Conservation (phyloP, 352 stramenopile genomes). For the Globisporangium abappressorium region DNA sequence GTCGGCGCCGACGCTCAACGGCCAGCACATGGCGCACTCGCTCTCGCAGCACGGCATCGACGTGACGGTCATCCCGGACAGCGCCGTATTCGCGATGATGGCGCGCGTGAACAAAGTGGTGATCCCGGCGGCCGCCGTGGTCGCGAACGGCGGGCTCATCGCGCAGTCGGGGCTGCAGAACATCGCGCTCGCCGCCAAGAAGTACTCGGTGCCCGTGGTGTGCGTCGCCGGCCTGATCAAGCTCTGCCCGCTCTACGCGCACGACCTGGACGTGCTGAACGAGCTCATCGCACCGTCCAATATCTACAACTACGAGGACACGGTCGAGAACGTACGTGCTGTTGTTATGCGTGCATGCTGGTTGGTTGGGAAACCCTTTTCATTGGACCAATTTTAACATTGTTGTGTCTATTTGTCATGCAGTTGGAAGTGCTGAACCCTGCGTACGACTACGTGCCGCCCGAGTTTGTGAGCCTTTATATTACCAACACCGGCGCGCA, state of each 20-base stretch:
- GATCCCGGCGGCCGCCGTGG: constrained; percentile 93
- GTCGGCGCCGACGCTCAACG: constrained; percentile 91
- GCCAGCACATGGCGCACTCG: constrained; percentile 86
- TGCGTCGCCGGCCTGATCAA: constrained; percentile 97
- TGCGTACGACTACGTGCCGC: constrained; percentile 97
- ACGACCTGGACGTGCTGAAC: constrained; percentile 96
- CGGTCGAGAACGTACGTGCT: constrained; percentile 75
- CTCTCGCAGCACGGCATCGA: constrained; percentile 91
- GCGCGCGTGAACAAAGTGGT: constrained; percentile 97
- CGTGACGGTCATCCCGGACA: constrained; percentile 96
- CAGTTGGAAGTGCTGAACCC: constrained; percentile 96
- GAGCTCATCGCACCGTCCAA: constrained; percentile 85
- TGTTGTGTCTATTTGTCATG: not conserved
- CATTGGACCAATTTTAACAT: not conserved
- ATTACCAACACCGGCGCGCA: constrained; percentile 98
- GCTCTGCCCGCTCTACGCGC: constrained; percentile 97
- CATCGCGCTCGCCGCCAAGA: constrained; percentile 94
- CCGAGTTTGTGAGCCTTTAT: constrained; percentile 96
- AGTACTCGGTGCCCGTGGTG: constrained; percentile 97
- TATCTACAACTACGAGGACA: constrained; percentile 91
- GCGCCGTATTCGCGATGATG: constrained; percentile 97
- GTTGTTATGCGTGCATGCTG: not conserved
- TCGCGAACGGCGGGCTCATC: constrained; percentile 97
- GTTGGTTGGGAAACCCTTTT: not conserved
- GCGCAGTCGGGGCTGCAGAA: constrained; percentile 94